Evolutionary conservation across 2,329 filamentous ascomycete genomes (phyloP).

Genomic region (Periconia sp.): DNA sequence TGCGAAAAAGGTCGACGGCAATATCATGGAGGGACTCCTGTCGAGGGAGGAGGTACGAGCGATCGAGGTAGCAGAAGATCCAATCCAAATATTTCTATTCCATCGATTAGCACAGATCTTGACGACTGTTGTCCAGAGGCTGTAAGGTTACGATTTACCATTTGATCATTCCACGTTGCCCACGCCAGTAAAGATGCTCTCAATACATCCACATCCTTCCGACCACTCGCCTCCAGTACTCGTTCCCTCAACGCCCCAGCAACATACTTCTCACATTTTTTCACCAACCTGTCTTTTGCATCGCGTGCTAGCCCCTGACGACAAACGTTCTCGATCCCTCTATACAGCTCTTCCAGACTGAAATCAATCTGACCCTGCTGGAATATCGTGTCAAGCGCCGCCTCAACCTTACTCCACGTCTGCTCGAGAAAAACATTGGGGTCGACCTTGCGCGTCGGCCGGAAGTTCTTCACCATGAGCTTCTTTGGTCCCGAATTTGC

Average conservation of each 20-base stretch:
- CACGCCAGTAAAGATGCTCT: conserved; percentile 64
- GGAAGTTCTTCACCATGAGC: conserved; percentile 91
- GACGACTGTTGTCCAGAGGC: too few relatives aligned
- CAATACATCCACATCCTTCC: conserved; percentile 66
- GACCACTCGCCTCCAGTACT: conserved; percentile 59
- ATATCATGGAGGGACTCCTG: conserved; percentile 81
- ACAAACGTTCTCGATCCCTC: conserved; percentile 89
- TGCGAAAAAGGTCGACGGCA: conserved; percentile 74
- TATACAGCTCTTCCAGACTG: conserved; percentile 87
- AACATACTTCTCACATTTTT: conserved; percentile 67
- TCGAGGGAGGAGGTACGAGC: conserved; percentile 79
- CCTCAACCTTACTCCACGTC: conserved; percentile 72
- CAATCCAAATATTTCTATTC: conserved; percentile 73
- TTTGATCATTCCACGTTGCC: conserved; percentile 75
- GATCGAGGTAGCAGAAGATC: conserved; percentile 92
- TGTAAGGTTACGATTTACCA: conserved; percentile 54
- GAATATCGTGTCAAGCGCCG: conserved; percentile 75
- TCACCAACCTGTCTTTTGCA: conserved; percentile 67
- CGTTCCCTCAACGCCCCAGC: conserved; percentile 57
- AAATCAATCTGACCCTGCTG: conserved; percentile 58
- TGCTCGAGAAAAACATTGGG: conserved; percentile 77
- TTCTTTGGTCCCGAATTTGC: conserved; percentile 69
- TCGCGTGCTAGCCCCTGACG: conserved; percentile 71
- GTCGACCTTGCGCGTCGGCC: conserved; percentile 63
- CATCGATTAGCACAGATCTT: conserved; percentile 9